phyloP scores from a whole-genome alignment of 768 basidiomycete genomes.

The Agaricus subrufescens region DNA sequence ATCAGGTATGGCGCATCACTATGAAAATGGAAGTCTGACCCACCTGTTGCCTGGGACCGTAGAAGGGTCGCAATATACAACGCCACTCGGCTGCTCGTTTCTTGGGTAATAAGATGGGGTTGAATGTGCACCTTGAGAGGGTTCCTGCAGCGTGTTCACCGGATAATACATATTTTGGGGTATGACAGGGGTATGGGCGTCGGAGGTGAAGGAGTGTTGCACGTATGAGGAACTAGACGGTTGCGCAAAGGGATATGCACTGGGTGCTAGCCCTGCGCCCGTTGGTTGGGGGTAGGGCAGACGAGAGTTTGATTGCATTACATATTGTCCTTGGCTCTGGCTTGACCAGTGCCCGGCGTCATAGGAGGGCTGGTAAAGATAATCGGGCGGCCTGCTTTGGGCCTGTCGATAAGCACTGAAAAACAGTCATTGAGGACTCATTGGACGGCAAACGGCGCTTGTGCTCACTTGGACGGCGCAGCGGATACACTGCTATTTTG shows the following conservation, averaged over 20 bases:
- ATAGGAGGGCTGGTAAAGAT: not conserved
- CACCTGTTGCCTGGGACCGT: not conserved
- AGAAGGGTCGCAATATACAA: not conserved
- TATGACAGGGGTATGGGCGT: not conserved
- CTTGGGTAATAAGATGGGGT: not conserved
- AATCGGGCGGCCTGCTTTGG: not conserved
- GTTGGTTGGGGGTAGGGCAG: not conserved
- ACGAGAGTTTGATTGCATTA: not conserved
- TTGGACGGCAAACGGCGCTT: not conserved
- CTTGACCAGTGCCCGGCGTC: not conserved
- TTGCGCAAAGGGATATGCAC: not conserved
- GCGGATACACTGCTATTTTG: not conserved
- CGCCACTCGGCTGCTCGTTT: conserved; percentile 2
- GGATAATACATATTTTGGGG: too few species aligned
- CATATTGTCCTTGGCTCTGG: not conserved
- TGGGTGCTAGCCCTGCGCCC: not conserved
- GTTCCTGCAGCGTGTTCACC: not conserved
- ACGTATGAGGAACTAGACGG: not conserved
- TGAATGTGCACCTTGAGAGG: not conserved
- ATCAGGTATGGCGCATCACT: not conserved
- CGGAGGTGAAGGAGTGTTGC: not conserved
- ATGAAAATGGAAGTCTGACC: not conserved
- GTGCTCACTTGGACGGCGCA: not conserved
- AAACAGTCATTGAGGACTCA: not conserved
- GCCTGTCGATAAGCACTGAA: not conserved